Base-by-base conservation (phyloP, 2,329 filamentous ascomycete species). In the Colletotrichum falcatum region DNA sequence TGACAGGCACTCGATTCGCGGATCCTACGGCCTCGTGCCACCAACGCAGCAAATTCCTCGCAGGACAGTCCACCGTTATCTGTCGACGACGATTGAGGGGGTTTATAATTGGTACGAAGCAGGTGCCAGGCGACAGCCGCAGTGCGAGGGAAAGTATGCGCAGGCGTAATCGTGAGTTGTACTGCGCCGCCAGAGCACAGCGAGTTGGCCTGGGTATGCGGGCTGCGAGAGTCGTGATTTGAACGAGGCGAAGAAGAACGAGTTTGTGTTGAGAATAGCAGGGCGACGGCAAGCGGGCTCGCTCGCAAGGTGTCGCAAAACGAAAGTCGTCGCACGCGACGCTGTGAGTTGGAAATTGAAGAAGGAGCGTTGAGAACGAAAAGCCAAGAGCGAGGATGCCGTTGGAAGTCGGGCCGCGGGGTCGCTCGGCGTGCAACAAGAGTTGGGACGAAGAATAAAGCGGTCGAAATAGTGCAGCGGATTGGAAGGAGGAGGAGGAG, bases 1-100 rank as follows among this genome's bases (percentile, higher is more conserved):
- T 64, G 73, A 78, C 78, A 75, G 78, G 78, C 66, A 71, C 56
- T 65, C 58, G 51, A 71, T 71, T 64, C 60, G 69, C 63, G 66
- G 66, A 70, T 71, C 69, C 66, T 37, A 60, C 54, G 49, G 66
- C 69, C 35, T 70, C 44, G 69, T 71, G 37, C 60, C 66, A 70
- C 66, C 66, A 51, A 60, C 37, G 44, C 54, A 63, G 55, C 63
- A 49, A 55, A 35, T 28, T 30, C 49, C 44, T 42, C 55, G 67
- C 33, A 68, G 33, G 48, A 63, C 59, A 30, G 30, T 28, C 28
- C 61, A 37, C n/a, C n/a, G 55, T 46, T n/a, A 30, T 37, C 51
- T 49, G 28, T 37, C 28, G 44, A 20, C 44, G 42, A 58, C 35
- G 48, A 56, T 53, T 39, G 39, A 55, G 48, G 33, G 61, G 33